These are phyloP conservation scores for Chlorella vulgaris DNA, from an alignment of 139 green algal species.

Conservation along the genomic window DNA sequence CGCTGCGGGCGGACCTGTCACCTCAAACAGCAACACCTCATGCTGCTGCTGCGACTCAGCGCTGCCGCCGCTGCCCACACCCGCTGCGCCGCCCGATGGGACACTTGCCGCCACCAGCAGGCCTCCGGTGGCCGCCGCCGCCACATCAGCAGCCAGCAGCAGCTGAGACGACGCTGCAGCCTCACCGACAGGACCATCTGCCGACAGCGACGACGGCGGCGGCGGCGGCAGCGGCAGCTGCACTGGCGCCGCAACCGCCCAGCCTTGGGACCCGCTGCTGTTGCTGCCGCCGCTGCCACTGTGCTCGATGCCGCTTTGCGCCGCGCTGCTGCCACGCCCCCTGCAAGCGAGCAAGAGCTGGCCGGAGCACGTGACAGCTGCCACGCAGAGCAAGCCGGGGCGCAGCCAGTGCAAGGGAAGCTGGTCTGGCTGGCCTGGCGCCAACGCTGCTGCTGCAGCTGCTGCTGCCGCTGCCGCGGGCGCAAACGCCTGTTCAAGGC, in stretches of 20 bases:
- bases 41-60: background rate
- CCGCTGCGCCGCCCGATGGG: no score
- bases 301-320: background rate
- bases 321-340: background rate
- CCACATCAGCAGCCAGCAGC: background rate
- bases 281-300: background rate
- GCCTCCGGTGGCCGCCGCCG: background rate
- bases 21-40: background rate
- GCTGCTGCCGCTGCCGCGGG: background rate
- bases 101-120: background rate
- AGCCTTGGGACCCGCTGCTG: background rate
- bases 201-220: background rate
- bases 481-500: constrained; percentile 7
- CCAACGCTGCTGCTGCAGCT: background rate
- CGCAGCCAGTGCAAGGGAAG: background rate
- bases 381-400: constrained; percentile 3
- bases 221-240: background rate
- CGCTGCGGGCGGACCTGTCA: background rate
- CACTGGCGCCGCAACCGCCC: background rate
- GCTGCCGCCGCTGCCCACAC: no score
- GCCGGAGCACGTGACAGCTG: background rate
- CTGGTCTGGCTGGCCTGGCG: background rate
- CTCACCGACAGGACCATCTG: background rate
- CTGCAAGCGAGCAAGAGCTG: constrained; percentile 19
- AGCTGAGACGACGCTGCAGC: background rate